Evolutionary conservation across 2,329 filamentous ascomycete genomes (phyloP), one percentile per base, ranked within the genome.

Genomic region (Waltergamsia citrina): DNA sequence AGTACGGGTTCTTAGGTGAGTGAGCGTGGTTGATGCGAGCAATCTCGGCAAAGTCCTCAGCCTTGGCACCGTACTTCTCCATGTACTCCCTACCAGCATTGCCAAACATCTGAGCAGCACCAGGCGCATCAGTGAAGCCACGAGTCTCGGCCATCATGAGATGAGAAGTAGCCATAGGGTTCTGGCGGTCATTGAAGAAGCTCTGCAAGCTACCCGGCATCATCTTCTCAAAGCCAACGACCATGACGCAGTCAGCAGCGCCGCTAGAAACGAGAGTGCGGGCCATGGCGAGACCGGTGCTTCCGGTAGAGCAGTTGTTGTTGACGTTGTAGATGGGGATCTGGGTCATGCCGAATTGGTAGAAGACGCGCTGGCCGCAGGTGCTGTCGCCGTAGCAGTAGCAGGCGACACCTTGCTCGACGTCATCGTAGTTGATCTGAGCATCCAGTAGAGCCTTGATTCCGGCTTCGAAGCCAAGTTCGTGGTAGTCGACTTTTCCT

Each of bases 151-250:
- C 75, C 85, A 94, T 90, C 74, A 94, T 87, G 54, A 72, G 66
- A 30, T 66, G 66, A 0, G 80, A 74, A 4, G 81, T 85, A 25
- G 77, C 81, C 0, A 76, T 81, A 3, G 90, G 88, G 52, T 82
- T 88, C 45, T 79, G 74, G 18, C 90, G 73, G 55, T 96, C 90
- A 46, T 88, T 80, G 65, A 85, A 96, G 63, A 84, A 81, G 37
- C 67, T 74, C 64, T 88, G 79, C 44, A 96, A 67, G 46, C 78
- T 85, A n/a, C 90, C 90, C 0, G 83, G 81, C 63, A 81, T 88
- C 90, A 96, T 96, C 76, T 95, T 95, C 70, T 96, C 92, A 49
- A 96, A 96, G 4, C 90, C 92, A 15, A 96, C 77, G 1, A 96
- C 88, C 40, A 96, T 65, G 15, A 94, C 78, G 53, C 86, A 94